Percentiles rank a stretch among this genome's conserved stretches.
phyloP scores from a whole-genome alignment of 2,329 filamentous ascomycete genomes.

The Phaeosphaeriaceae sp. region DNA sequence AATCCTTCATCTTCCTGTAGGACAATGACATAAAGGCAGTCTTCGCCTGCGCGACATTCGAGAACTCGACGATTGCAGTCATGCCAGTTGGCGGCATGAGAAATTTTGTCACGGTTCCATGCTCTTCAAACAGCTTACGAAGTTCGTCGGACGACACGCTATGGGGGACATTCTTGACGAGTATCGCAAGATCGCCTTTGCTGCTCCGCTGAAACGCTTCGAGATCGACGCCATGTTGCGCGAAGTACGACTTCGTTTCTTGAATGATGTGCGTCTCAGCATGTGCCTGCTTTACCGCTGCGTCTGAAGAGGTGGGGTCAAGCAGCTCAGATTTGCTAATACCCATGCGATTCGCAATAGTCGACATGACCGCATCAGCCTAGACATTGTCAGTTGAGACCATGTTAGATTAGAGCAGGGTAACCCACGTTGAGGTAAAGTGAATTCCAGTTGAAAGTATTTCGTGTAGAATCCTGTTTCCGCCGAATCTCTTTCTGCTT shows the following conservation, averaged over 20 bases:
- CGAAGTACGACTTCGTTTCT: constrained; percentile 93
- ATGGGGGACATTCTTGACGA: constrained; percentile 95
- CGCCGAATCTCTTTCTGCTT: constrained; percentile 91
- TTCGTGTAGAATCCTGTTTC: constrained; percentile 78
- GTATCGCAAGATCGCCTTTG: constrained; percentile 83
- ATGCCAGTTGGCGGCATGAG: constrained; percentile 93
- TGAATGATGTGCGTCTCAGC: constrained; percentile 96
- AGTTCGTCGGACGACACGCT: constrained; percentile 82
- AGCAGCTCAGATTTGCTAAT: constrained; percentile 90
- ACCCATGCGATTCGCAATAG: constrained; percentile 83
- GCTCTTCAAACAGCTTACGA: constrained; percentile 81
- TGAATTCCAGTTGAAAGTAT: constrained; percentile 97
- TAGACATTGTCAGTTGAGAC: constrained; percentile 23
- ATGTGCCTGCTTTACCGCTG: constrained; percentile 94
- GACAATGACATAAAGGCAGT: constrained; percentile 84
- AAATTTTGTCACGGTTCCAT: constrained; percentile 79
- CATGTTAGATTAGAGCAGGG: background rate
- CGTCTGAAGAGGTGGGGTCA: constrained; percentile 94
- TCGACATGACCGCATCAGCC: constrained; percentile 87
- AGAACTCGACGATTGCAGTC: constrained; percentile 91
- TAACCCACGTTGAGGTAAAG: constrained; percentile 87
- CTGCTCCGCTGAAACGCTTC: constrained; percentile 87
- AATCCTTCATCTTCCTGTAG: constrained; percentile 90
- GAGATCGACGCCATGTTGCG: constrained; percentile 85
- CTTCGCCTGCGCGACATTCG: constrained; percentile 78